Conservation (phyloP, 2,329 filamentous ascomycete species). For the Trematosphaeria pertusa region DNA sequence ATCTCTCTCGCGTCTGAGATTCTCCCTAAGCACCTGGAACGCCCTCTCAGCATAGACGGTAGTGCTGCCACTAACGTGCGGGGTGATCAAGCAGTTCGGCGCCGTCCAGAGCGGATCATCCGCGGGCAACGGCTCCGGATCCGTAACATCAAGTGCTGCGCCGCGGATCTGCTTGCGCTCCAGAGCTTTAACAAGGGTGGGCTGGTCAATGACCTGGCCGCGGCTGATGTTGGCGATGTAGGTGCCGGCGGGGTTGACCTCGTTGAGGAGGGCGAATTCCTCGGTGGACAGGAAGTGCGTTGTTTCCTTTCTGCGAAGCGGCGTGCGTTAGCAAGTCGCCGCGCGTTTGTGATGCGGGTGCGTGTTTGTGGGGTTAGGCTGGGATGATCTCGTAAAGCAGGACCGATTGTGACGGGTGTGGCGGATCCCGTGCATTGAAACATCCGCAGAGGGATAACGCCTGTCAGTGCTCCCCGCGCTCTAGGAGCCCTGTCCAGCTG, state of each 20-base stretch:
- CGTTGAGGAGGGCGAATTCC: slow-evolving; percentile 64
- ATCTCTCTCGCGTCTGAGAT: slow-evolving; percentile 60
- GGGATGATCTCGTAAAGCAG: too few species aligned
- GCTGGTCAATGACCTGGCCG: slow-evolving; percentile 67
- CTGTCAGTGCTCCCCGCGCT: too few species aligned
- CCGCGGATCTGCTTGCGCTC: slow-evolving; percentile 64
- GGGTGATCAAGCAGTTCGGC: slow-evolving; percentile 73
- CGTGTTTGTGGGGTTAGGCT: not conserved
- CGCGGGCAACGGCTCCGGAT: slow-evolving; percentile 76
- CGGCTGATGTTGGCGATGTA: slow-evolving; percentile 77
- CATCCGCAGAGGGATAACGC: too few species aligned
- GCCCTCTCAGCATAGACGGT: slow-evolving; percentile 63
- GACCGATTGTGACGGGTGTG: too few species aligned
- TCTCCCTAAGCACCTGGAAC: slow-evolving; percentile 65
- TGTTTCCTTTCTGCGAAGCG: slow-evolving; percentile 51
- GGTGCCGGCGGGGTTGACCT: slow-evolving; percentile 52
- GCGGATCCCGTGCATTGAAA: too few species aligned
- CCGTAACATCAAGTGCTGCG: slow-evolving; percentile 79
- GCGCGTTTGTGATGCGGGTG: not conserved
- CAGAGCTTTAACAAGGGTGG: slow-evolving; percentile 69
- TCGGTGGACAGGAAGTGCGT: slow-evolving; percentile 59
- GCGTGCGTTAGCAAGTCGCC: too few species aligned
- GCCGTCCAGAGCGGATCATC: slow-evolving; percentile 73
- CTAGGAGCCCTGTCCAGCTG: too few species aligned
- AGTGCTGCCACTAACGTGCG: slow-evolving; percentile 65